Evolutionary conservation across 768 basidiomycete genomes (phyloP).

Genomic region (Hygrocybe punicea): DNA sequence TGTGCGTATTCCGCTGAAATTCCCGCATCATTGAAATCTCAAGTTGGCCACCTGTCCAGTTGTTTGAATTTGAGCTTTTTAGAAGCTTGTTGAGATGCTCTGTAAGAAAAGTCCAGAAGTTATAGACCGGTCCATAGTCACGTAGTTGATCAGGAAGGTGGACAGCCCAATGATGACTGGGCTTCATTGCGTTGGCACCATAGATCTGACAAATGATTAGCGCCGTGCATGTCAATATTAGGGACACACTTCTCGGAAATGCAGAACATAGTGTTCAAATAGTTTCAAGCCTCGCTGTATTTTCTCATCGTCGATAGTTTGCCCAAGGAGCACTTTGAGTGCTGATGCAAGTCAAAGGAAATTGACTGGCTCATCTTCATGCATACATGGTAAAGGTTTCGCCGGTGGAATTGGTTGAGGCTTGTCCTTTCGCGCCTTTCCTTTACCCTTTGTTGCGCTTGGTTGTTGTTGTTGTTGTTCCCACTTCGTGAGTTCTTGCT

Average conservation of each 20-base stretch:
- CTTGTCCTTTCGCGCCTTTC: background rate
- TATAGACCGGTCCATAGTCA: slow-evolving; percentile 27
- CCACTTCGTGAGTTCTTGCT: background rate
- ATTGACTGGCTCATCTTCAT: too few relatives aligned
- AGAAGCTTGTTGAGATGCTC: slow-evolving; percentile 31
- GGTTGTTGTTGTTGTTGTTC: background rate
- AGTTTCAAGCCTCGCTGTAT: too few relatives aligned
- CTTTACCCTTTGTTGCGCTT: background rate
- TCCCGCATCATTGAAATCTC: slow-evolving; percentile 32
- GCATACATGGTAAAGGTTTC: background rate
- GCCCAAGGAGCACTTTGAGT: too few relatives aligned
- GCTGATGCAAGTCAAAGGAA: too few relatives aligned
- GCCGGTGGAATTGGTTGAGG: background rate
- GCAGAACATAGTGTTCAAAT: too few relatives aligned
- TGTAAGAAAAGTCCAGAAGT: slow-evolving; percentile 28
- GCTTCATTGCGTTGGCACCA: slow-evolving; percentile 22
- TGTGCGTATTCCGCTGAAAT: slow-evolving; percentile 13
- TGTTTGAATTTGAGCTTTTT: slow-evolving; percentile 29
- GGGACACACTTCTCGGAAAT: too few relatives aligned
- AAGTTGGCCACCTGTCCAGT: slow-evolving; percentile 25
- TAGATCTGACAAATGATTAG: slow-evolving; percentile 16
- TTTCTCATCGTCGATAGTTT: too few relatives aligned
- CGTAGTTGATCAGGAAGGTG: slow-evolving; percentile 24
- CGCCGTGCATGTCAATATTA: too few relatives aligned
- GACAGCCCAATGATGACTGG: slow-evolving; percentile 30